phyloP scores from a whole-genome alignment of 345 rosid genomes.

The Schrenkiella parvula region DNA sequence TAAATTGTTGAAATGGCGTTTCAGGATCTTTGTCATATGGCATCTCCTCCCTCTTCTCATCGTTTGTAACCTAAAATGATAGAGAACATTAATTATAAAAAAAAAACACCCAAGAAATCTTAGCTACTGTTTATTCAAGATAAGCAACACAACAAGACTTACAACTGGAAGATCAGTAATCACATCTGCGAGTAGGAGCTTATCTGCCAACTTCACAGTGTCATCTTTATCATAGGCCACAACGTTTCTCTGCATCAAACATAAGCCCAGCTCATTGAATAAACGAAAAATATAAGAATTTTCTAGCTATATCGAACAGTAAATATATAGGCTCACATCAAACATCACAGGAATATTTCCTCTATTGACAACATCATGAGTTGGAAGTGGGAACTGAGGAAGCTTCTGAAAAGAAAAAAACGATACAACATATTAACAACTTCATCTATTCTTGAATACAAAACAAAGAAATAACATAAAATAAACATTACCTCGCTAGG shows the following conservation, averaged over 20 bases:
- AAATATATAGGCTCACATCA: constrained; percentile 39
- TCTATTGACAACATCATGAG: constrained; percentile 60
- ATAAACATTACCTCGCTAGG: constrained; percentile 40
- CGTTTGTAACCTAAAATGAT: constrained; percentile 20
- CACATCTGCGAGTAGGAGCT: constrained; percentile 1
- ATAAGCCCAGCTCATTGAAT: background rate
- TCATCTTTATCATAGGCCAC: constrained; percentile 8
- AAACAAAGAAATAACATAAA: background rate
- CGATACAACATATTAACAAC: background rate
- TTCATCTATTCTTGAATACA: background rate
- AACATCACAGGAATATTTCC: constrained; percentile 58
- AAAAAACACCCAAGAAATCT: background rate
- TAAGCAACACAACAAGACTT: constrained; percentile 3
- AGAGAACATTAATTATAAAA: background rate
- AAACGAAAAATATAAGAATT: background rate
- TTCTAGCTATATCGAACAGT: background rate
- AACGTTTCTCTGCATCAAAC: background rate
- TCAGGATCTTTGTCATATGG: constrained; percentile 14
- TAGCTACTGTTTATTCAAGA: background rate
- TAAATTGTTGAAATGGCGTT: constrained; percentile 19
- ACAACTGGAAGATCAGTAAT: constrained; percentile 34
- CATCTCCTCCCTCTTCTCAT: constrained; percentile 10
- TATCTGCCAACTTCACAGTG: constrained; percentile 1
- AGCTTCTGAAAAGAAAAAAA: constrained; percentile 38
- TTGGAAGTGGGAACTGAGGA: constrained; percentile 79